Evolutionary conservation across 352 stramenopile species (phyloP), one percentile per base, ranked within the genome.

Genomic region (Phytophthora tubulina): DNA sequence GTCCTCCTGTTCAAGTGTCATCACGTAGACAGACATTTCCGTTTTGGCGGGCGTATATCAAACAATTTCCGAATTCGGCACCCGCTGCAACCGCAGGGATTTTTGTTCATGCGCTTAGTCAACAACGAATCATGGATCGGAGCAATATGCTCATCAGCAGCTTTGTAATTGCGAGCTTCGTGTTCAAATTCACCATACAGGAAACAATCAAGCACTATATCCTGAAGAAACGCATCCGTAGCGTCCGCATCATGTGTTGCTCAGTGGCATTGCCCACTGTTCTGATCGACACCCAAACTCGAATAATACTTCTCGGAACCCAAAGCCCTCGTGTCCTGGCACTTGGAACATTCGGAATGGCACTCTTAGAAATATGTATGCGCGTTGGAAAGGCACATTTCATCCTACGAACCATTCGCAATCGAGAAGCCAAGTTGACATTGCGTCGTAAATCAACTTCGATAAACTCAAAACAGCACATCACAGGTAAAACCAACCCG

Each of bases 201-300:
- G 79, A 87, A 30, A 38, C 36, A 10, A 64, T 61, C 7, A 83
- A 85, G 57, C 38, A 52, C 21, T 61, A 66, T 10, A 52, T 85
- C 14, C 27, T 78, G 6, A 72, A 58, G 11, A 77, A 74, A 11
- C 46, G 58, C 2, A 67, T 79, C 2, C 54, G 72, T 6, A 74
- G 78, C 36, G 70, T 64, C 21, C 73, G 72, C 4, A 70, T 67
- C 13, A 87, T 87, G 57, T 83, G 70, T 17, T 55, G 70, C 2
- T 49, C 63, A 0, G 75, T 87, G 2, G 79, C 60, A 2, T 39
- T 86, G 3, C 79, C 76, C 6, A 82, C 79, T 0, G 69, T 86
- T 0, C 38, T 86, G 6, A 77, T 84, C 41, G 76, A 86, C 32
- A 85, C 79, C 0, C 76, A 87, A 27, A 57, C 76, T 2, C 70